phyloP scores from a whole-genome alignment of 2,329 filamentous ascomycete genomes.

The Lasiodiplodia sp. region DNA sequence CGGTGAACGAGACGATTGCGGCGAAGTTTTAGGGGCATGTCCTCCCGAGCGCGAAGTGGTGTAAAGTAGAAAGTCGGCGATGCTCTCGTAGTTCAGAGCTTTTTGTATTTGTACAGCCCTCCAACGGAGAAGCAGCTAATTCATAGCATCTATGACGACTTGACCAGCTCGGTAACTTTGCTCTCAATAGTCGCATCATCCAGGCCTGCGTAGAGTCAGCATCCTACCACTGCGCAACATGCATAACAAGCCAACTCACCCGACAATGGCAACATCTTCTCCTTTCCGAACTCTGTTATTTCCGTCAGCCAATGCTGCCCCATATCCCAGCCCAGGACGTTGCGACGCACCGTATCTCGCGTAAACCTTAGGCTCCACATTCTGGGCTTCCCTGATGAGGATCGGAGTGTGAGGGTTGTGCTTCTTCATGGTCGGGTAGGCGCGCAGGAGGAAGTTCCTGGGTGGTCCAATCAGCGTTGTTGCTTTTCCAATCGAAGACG shows the following conservation, averaged over 20 bases:
- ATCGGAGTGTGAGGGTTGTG: slow-evolving; percentile 95
- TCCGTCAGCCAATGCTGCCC: slow-evolving; percentile 2
- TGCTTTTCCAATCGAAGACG: slow-evolving; percentile 21
- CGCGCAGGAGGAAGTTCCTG: slow-evolving; percentile 87
- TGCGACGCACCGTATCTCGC: slow-evolving; percentile 81
- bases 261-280: slow-evolving; percentile 69
- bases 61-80: neutral
- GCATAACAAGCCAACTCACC: slow-evolving; percentile 51
- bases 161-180: slow-evolving; percentile 69
- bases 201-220: slow-evolving; percentile 57
- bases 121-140: slow-evolving; percentile 1
- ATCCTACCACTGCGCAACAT: neutral
- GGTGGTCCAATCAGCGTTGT: slow-evolving; percentile 26
- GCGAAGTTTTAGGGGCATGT: slow-evolving; percentile 12
- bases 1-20: slow-evolving; percentile 7
- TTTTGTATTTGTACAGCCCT: slow-evolving; percentile 25
- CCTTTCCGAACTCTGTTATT: slow-evolving; percentile 67
- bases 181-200: slow-evolving; percentile 76
- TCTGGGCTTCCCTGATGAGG: slow-evolving; percentile 89
- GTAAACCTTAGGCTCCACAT: slow-evolving; percentile 84
- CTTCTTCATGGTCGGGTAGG: slow-evolving; percentile 99
- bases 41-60: neutral
- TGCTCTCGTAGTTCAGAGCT: neutral
- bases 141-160: slow-evolving; percentile 40
- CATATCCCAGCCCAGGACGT: slow-evolving; percentile 7